A percentile compares a stretch with the other conserved stretches of the same genome.
phyloP scores from a whole-genome alignment of 768 basidiomycete species.

The Boletus edulis region DNA sequence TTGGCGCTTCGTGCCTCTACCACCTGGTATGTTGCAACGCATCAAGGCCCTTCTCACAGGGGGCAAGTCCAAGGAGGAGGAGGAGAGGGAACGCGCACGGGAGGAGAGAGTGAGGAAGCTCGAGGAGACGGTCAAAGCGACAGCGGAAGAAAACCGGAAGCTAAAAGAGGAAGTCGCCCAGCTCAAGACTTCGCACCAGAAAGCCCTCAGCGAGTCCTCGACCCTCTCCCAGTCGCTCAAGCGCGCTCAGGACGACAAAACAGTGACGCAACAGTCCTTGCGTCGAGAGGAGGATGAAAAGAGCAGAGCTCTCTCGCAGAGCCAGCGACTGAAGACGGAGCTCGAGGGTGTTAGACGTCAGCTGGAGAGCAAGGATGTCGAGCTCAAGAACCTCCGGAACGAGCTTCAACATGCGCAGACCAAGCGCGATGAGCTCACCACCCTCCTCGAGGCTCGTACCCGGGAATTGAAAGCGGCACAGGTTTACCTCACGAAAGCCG shows the following conservation, averaged over 20 bases:
- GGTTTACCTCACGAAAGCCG: constrained; percentile 43
- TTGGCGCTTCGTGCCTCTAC: constrained; percentile 11
- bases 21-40: not conserved
- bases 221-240: constrained; percentile 16
- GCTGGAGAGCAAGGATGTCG: constrained; percentile 22
- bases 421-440: constrained; percentile 27
- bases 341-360: constrained; percentile 17
- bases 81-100: constrained; percentile 12
- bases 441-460: constrained; percentile 33
- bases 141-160: constrained; percentile 14
- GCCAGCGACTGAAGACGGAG: constrained; percentile 17
- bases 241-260: constrained; percentile 18
- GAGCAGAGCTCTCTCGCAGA: constrained; percentile 2
- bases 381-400: constrained; percentile 24
- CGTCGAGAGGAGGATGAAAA: constrained; percentile 24
- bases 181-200: constrained; percentile 7
- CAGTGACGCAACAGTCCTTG: constrained; percentile 13
- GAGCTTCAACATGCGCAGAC: constrained; percentile 27
- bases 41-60: not conserved
- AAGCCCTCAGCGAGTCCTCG: constrained; percentile 8
- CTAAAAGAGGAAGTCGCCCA: constrained; percentile 19
- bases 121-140: constrained; percentile 5
- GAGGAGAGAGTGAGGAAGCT: constrained; percentile 18
- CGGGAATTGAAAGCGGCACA: constrained; percentile 43
- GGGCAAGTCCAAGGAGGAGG: constrained; percentile 19